phyloP scores from a whole-genome alignment of 2,329 filamentous ascomycete species.

The Sarocladium kiliense region DNA sequence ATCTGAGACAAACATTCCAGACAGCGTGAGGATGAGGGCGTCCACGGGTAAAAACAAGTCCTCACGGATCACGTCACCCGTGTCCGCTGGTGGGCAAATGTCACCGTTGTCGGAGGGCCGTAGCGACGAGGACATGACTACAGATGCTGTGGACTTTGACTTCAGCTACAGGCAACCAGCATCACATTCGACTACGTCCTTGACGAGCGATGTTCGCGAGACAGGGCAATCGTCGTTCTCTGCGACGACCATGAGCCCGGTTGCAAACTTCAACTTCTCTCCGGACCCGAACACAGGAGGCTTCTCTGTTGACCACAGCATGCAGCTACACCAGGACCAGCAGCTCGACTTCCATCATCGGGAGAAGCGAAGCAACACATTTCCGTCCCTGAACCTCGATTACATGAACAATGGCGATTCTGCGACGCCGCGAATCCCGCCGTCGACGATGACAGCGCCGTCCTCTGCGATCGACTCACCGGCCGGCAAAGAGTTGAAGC shows the following conservation, averaged over 20 bases:
- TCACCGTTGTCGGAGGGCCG: slow-evolving; percentile 67
- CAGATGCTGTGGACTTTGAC: slow-evolving; percentile 24
- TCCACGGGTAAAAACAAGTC: slow-evolving; percentile 28
- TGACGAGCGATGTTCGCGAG: slow-evolving; percentile 25
- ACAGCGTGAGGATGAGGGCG: slow-evolving; percentile 55
- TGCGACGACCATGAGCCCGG: slow-evolving; percentile 64
- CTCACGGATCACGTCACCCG: slow-evolving; percentile 57
- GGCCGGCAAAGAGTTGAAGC: slow-evolving; percentile 35
- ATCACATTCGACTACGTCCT: slow-evolving; percentile 28
- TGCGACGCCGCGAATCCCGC: slow-evolving; percentile 41
- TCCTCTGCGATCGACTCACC: slow-evolving; percentile 50
- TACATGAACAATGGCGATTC: slow-evolving; percentile 36
- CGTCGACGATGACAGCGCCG: slow-evolving; percentile 39
- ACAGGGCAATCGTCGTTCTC: slow-evolving; percentile 58
- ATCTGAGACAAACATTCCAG: slow-evolving; percentile 66
- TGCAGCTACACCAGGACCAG: slow-evolving; percentile 28
- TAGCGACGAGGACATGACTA: slow-evolving; percentile 60
- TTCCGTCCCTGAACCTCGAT: slow-evolving; percentile 66
- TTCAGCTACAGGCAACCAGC: slow-evolving; percentile 27
- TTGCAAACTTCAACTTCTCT: slow-evolving; percentile 69
- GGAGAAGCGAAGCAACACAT: slow-evolving; percentile 71
- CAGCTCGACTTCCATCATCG: slow-evolving; percentile 41
- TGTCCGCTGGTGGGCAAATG: slow-evolving; percentile 61
- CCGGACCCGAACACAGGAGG: slow-evolving; percentile 66
- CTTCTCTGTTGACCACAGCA: slow-evolving; percentile 44